Conservation (phyloP, 1,284 basidiomycete genomes). For the Ustilago loliicola region DNA sequence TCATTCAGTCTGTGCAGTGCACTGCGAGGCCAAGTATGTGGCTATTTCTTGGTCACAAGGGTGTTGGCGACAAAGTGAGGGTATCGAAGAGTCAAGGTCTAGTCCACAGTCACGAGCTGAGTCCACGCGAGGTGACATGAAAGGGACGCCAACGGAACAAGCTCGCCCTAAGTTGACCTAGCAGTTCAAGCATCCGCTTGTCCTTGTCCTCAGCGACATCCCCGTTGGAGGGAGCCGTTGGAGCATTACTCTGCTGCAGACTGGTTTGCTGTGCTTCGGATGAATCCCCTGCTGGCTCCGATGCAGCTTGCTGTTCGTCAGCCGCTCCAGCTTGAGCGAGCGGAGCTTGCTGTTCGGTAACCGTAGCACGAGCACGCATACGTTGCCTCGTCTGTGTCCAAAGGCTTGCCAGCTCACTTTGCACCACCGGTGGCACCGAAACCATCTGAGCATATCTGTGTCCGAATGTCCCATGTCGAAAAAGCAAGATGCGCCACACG, state of each 20-base stretch:
- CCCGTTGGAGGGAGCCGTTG: not conserved
- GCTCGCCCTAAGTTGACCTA: constrained; percentile 28
- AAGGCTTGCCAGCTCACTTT: constrained; percentile 33
- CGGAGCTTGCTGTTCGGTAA: not conserved
- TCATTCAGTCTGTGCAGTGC: not conserved
- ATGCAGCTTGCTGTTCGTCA: not conserved
- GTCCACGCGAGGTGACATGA: constrained; percentile 21
- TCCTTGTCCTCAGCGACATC: constrained; percentile 8
- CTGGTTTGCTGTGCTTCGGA: not conserved
- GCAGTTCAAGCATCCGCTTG: constrained; percentile 27
- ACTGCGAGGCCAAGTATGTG: not conserved
- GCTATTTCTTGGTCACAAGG: not conserved
- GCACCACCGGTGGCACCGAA: constrained; percentile 35
- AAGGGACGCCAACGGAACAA: constrained; percentile 50
- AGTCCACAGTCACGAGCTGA: constrained; percentile 16
- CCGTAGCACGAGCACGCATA: not conserved
- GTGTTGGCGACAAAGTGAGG: not conserved
- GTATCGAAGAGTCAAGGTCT: not conserved
- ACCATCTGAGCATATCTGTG: constrained; percentile 38
- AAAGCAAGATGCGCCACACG: constrained; percentile 43
- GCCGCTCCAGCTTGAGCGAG: not conserved
- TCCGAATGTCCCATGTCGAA: constrained; percentile 43
- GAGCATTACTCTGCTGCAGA: not conserved
- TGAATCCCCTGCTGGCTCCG: not conserved
- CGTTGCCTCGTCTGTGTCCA: constrained; percentile 40